Evolutionary conservation across 106 monocot species (phyloP).

Genomic region (Dendrobium nobile): DNA sequence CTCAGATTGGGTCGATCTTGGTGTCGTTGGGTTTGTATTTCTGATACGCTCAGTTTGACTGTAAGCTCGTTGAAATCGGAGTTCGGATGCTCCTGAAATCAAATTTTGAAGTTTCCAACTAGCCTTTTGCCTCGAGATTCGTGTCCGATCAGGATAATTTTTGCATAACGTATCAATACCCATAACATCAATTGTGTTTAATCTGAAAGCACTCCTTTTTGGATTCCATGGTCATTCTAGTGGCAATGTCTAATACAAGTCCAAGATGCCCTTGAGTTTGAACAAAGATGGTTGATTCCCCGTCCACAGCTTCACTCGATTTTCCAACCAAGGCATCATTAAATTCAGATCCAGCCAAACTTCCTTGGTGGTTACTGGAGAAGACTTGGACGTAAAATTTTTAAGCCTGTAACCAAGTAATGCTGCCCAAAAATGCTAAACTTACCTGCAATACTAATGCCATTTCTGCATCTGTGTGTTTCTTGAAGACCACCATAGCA

Average conservation of each 20-base stretch:
- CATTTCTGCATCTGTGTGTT: slow-evolving; percentile 60
- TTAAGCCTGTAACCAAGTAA: slow-evolving; percentile 59
- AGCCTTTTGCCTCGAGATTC: no score
- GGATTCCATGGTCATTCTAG: neutral
- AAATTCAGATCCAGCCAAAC: slow-evolving; percentile 4
- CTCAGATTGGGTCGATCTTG: no score
- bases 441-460: slow-evolving; percentile 67
- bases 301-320: neutral
- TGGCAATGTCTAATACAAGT: neutral
- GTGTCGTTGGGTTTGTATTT: no score
- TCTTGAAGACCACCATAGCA: slow-evolving; percentile 41
- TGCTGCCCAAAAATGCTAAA: slow-evolving; percentile 46
- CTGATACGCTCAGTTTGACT: no score
- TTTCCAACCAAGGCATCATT: neutral
- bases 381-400: slow-evolving; percentile 25
- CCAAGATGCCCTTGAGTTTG: neutral
- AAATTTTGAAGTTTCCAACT: no score
- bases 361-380: slow-evolving; percentile 4
- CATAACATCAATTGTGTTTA: neutral
- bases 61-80: no score
- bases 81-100: no score
- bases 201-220: neutral
- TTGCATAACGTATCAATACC: no score
- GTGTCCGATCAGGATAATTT: no score
- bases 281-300: neutral